Evolutionary conservation across 345 rosid species (phyloP).

Genomic region (Bretschneidera sinensis): DNA sequence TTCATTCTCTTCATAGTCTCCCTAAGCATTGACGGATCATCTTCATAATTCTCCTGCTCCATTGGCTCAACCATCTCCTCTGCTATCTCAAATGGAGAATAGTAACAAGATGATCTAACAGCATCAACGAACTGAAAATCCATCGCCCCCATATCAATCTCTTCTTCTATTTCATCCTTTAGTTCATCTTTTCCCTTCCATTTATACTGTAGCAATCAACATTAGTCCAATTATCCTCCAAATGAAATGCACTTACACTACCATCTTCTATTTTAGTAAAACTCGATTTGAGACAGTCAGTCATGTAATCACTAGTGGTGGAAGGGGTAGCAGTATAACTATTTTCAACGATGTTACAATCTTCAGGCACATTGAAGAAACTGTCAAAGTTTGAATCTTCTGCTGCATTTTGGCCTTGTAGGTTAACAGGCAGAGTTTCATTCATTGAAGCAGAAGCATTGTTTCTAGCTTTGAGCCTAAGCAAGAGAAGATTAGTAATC

Average conservation of each 20-base stretch:
- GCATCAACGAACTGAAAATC: conserved; percentile 19
- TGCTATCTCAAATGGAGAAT: conserved; percentile 31
- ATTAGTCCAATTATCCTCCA: neutral
- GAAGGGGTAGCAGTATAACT: neutral
- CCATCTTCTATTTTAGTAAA: neutral
- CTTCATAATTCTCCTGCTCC: neutral
- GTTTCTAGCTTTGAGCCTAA: conserved; percentile 26
- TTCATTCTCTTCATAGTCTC: conserved; percentile 17
- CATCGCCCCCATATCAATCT: neutral
- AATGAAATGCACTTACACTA: neutral
- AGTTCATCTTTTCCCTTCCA: neutral
- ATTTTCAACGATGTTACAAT: conserved; percentile 15
- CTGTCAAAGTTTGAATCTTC: conserved; percentile 15
- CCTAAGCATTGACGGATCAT: conserved; percentile 14
- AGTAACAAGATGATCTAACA: neutral
- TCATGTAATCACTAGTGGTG: conserved; percentile 6
- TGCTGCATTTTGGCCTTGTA: conserved; percentile 1
- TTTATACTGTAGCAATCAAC: no score
- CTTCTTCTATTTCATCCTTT: neutral
- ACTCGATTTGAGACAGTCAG: conserved; percentile 11
- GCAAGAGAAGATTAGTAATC: conserved; percentile 35
- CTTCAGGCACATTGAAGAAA: conserved; percentile 19
- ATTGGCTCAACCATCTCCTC: conserved; percentile 30
- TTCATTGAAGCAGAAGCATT: conserved; percentile 15
- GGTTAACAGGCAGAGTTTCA: conserved; percentile 23